phyloP scores from a whole-genome alignment of 495 filamentous ascomycete genomes.

The Pyrenula aspistea region DNA sequence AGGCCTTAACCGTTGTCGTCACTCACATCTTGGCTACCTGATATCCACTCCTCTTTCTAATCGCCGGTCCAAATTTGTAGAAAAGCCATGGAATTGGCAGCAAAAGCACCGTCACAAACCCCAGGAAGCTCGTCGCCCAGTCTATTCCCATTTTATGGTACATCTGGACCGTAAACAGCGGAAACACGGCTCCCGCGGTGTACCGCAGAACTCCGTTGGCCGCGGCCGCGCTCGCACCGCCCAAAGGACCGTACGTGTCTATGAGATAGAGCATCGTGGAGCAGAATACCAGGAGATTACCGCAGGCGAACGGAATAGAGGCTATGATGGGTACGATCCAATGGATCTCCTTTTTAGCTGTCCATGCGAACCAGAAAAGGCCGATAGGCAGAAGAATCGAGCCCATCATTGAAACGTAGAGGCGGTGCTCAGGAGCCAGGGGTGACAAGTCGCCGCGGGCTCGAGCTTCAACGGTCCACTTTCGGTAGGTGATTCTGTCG shows the following conservation, averaged over 20 bases:
- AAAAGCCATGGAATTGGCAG: constrained; percentile 49
- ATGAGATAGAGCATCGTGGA: constrained; percentile 64
- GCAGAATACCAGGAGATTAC: constrained; percentile 54
- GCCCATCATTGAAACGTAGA: constrained; percentile 53
- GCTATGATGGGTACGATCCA: constrained; percentile 40
- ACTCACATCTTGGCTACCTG: too few species aligned
- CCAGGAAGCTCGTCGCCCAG: constrained; percentile 54
- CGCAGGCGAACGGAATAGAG: constrained; percentile 29
- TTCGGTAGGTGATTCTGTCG: constrained; percentile 28
- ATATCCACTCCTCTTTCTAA: constrained; percentile 53
- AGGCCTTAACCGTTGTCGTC: too few species aligned
- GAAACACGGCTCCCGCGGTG: constrained; percentile 63
- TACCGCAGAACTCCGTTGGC: constrained; percentile 55
- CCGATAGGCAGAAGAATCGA: constrained; percentile 42
- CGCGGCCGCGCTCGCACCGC: constrained; percentile 59
- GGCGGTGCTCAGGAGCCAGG: constrained; percentile 40
- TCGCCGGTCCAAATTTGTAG: constrained; percentile 42
- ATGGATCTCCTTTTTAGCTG: constrained; percentile 31
- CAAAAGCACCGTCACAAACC: constrained; percentile 39
- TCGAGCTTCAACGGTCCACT: constrained; percentile 12
- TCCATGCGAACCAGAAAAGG: constrained; percentile 56
- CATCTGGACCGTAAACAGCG: constrained; percentile 60
- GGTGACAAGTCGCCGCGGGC: constrained; percentile 12
- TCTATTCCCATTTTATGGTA: constrained; percentile 45
- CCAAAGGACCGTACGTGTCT: constrained; percentile 58